Evolutionary conservation across 2,329 filamentous ascomycete genomes (phyloP), one percentile per base, ranked within the genome.

Genomic region (Ophiocordyceps polyrhachis-furcata): DNA sequence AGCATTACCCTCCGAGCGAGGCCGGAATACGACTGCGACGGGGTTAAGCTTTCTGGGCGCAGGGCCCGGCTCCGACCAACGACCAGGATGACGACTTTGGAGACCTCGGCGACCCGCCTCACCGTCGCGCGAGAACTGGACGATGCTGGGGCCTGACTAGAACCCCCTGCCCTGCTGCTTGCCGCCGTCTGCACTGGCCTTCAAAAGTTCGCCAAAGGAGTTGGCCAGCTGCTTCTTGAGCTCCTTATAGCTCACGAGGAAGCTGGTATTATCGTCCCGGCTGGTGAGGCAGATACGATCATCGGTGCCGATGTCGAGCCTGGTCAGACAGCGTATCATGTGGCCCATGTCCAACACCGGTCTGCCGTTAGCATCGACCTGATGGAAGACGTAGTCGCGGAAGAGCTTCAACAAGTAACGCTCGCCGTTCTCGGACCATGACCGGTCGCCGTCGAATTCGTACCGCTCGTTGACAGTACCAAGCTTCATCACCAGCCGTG

Each of bases 331-430:
- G 23, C 73, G 75, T 41, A 98, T 62, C 50, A 96, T 85, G 63
- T 96, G 88, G 3, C 83, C 89, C 47, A 95, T 68, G 57, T 95
- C 84, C 5, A 93, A 70, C 1, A 88, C 81, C 0, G 91, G 83
- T 44, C 83, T 81, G 14, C 86, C 87, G 46, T 85, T 78, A 28
- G 76, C 73, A 58, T 96, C 87, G 13, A 95, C 87, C 56, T 93
- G 88, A 60, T 98, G 91, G 64, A 96, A 98, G 38, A 95, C 85
- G 55, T 93, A 96, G 62, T 98, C 91, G 43, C 91, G 77, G 68
- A 96, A 96, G 9, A 98, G 73, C 63, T 94, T 95, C 50, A 98
- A 70, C 58, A 85, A 83, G 59, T 94, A 96, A 25, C 88, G 77
- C 55, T 94, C 86, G 23, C 89, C 89, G 42, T 83, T 91, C 60